phyloP scores from a whole-genome alignment of 495 filamentous ascomycete species.

The Thermothielavioides terrestris region DNA sequence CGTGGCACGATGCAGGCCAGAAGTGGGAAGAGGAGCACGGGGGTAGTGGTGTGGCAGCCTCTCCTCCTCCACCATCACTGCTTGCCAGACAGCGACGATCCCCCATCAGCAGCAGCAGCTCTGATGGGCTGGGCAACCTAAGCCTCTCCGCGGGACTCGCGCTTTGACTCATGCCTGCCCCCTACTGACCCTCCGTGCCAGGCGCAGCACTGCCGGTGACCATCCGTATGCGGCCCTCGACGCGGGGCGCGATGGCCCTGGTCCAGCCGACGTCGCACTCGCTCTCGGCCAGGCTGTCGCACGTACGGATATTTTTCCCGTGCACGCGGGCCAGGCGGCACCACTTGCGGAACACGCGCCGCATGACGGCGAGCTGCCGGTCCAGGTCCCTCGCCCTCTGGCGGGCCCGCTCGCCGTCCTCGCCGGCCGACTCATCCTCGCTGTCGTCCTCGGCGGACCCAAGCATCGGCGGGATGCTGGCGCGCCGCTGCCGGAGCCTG shows the following conservation, averaged over 20 bases:
- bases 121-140: no score
- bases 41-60: no score
- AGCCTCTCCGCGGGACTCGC: no score
- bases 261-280: constrained; percentile 71
- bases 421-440: constrained; percentile 15
- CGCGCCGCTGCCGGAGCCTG: constrained; percentile 34
- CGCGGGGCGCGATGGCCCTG: constrained; percentile 59
- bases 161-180: no score
- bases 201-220: constrained; percentile 8
- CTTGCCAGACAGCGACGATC: no score
- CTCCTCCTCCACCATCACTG: no score
- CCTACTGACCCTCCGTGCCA: no score
- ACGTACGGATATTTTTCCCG: constrained; percentile 32
- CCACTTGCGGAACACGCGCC: constrained; percentile 64
- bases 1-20: no score
- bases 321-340: constrained; percentile 57
- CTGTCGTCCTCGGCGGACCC: constrained; percentile 31
- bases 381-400: constrained; percentile 28
- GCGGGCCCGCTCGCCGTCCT: constrained; percentile 21
- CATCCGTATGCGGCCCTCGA: constrained; percentile 65
- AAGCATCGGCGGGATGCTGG: constrained; percentile 18
- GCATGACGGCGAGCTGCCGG: constrained; percentile 40
- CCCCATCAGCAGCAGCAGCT: no score
- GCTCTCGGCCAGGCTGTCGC: constrained; percentile 39
- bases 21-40: no score